phyloP scores from a whole-genome alignment of 345 rosid species.

The Geranium rotundifolium region DNA sequence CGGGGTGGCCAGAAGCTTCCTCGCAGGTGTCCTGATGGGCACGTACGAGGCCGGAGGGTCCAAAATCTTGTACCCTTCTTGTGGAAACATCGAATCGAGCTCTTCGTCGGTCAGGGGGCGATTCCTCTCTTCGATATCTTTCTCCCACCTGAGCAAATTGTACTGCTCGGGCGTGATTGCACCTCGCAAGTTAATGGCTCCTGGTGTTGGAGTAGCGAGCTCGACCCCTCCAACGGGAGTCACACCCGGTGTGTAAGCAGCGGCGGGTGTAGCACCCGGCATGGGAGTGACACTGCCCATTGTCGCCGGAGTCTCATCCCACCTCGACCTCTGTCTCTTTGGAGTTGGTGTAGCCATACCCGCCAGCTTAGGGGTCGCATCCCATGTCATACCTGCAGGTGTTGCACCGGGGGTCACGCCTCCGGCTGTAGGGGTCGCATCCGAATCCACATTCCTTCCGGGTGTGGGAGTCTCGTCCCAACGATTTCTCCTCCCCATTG shows the following conservation, averaged over 20 bases:
- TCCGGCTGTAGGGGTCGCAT: constrained; percentile 74
- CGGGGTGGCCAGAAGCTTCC: constrained; percentile 79
- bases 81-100: constrained; percentile 92
- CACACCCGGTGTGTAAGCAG: constrained; percentile 74
- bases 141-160: constrained; percentile 94
- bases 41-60: constrained; percentile 92
- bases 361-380: constrained; percentile 58
- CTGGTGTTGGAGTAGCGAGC: constrained; percentile 85
- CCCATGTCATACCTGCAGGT: constrained; percentile 93
- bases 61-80: constrained; percentile 88
- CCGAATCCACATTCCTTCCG: constrained; percentile 75
- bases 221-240: constrained; percentile 85
- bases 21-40: constrained; percentile 87
- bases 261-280: constrained; percentile 85
- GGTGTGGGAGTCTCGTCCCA: constrained; percentile 99
- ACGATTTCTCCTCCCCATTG: constrained; percentile 65
- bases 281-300: constrained; percentile 96
- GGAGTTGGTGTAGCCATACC: constrained; percentile 90
- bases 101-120: constrained; percentile 94
- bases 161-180: constrained; percentile 83
- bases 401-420: constrained; percentile 89
- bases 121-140: constrained; percentile 97
- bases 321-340: constrained; percentile 82
- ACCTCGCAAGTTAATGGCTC: constrained; percentile 53
- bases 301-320: constrained; percentile 98